Evolutionary conservation across 139 green algal genomes (phyloP).

Genomic region (Micractinium conductrix): DNA sequence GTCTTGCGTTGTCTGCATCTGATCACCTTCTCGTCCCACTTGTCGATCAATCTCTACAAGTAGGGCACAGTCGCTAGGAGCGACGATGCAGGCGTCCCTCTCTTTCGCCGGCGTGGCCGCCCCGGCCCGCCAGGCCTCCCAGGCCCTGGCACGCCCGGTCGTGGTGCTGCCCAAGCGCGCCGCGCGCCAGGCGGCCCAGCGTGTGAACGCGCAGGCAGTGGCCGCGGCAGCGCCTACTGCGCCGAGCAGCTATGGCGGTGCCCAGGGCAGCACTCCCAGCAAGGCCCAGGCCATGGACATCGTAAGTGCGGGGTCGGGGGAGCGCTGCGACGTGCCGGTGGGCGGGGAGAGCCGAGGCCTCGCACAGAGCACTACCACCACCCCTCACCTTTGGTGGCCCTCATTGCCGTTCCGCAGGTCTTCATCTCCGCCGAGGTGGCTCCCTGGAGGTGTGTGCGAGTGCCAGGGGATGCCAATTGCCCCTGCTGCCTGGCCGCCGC

Average conservation of each 20-base stretch:
- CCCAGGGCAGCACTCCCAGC: background rate
- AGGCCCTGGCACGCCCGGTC: background rate
- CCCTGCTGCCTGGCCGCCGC: background rate
- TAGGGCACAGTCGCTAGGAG: no score
- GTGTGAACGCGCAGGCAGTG: background rate
- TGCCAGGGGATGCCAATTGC: background rate
- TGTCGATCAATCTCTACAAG: no score
- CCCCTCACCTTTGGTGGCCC: no score
- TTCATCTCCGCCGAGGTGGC: slow-evolving; percentile 28
- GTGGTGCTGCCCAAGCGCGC: background rate
- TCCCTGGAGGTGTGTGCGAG: slow-evolving; percentile 16
- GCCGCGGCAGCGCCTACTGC: background rate
- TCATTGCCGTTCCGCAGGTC: slow-evolving; percentile 19
- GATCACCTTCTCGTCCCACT: no score
- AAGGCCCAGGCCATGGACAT: slow-evolving; percentile 50
- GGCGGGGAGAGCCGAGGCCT: background rate
- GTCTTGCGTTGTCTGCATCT: no score
- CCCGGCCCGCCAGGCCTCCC: background rate
- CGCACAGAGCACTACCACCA: background rate
- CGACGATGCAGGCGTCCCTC: no score
- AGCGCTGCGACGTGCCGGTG: no score
- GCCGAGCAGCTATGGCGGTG: background rate
- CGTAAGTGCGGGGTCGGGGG: slow-evolving; percentile 23
- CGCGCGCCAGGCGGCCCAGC: background rate
- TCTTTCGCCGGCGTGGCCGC: background rate